Percentiles rank a stretch among this genome's conserved stretches.
Conservation (phyloP, 2,329 filamentous ascomycete genomes). For the Pleomassaria siparia region DNA sequence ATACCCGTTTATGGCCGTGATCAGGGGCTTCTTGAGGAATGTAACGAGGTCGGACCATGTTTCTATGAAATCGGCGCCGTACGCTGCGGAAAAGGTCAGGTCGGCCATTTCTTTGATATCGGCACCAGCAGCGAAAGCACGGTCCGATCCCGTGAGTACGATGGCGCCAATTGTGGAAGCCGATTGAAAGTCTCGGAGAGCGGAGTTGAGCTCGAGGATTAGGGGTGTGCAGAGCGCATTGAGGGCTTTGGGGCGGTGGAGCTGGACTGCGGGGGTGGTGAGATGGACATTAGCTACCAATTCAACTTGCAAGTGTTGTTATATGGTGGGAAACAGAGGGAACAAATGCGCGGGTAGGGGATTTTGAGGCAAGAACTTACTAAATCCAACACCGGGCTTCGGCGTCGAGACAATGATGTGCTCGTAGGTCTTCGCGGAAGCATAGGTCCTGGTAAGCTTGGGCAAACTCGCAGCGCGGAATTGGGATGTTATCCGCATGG, state of each 20-base stretch:
- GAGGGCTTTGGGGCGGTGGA: conserved; percentile 92
- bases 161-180: conserved; percentile 37
- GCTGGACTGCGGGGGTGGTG: conserved; percentile 65
- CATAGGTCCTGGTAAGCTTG: conserved; percentile 54
- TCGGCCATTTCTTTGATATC: conserved; percentile 99
- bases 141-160: conserved; percentile 82
- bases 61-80: conserved; percentile 90
- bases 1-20: conserved; percentile 91
- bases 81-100: conserved; percentile 84
- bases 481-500: conserved; percentile 63
- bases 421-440: conserved; percentile 64
- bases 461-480: conserved; percentile 61
- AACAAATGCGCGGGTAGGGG: neutral
- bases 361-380: conserved; percentile 51
- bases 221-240: conserved; percentile 92
- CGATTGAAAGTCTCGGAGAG: conserved; percentile 39
- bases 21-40: conserved; percentile 87
- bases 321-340: too few relatives aligned
- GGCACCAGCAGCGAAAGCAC: conserved; percentile 78
- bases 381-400: conserved; percentile 85
- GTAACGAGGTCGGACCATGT: conserved; percentile 86
- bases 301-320: too few relatives aligned
- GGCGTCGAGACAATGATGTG: conserved; percentile 80
- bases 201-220: conserved; percentile 72
- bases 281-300: neutral